Percentiles rank a stretch among this genome's conserved stretches.
These are phyloP conservation scores for Gautieria morchelliformis DNA, from an alignment of 768 basidiomycete genomes.

Conservation along the genomic window DNA sequence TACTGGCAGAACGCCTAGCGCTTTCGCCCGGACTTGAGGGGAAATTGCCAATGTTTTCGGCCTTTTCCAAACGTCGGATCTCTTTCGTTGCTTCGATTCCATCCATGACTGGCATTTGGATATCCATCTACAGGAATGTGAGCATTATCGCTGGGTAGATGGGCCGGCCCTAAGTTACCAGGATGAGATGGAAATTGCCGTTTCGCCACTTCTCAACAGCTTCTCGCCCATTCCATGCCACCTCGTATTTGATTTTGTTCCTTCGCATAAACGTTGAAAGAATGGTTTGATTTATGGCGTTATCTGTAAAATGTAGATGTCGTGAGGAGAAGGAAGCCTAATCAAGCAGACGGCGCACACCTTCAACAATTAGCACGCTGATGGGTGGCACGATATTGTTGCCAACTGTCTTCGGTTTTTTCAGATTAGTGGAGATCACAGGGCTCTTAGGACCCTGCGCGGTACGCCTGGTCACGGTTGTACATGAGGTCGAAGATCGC, in stretches of 20 bases:
- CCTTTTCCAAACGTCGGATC: slow-evolving; percentile 77
- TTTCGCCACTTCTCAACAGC: slow-evolving; percentile 93
- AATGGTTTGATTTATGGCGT: slow-evolving; percentile 97
- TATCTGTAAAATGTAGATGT: slow-evolving; percentile 46
- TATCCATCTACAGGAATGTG: slow-evolving; percentile 74
- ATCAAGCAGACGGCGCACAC: slow-evolving; percentile 34
- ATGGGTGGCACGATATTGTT: slow-evolving; percentile 88
- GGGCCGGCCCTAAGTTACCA: slow-evolving; percentile 44
- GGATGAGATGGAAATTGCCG: slow-evolving; percentile 89
- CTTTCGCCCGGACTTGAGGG: slow-evolving; percentile 52
- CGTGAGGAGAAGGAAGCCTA: not conserved
- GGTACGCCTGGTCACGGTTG: slow-evolving; percentile 20
- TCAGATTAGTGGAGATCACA: slow-evolving; percentile 16
- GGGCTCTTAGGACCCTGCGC: slow-evolving; percentile 20
- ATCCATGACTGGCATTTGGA: slow-evolving; percentile 99
- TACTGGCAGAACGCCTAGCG: slow-evolving; percentile 41
- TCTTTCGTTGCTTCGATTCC: slow-evolving; percentile 96
- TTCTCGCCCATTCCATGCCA: slow-evolving; percentile 91
- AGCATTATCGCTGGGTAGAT: not conserved
- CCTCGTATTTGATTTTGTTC: slow-evolving; percentile 90
- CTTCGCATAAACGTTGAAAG: slow-evolving; percentile 94
- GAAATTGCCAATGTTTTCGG: slow-evolving; percentile 53
- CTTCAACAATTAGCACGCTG: slow-evolving; percentile 96
- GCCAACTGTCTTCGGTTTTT: slow-evolving; percentile 47
- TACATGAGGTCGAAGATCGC: slow-evolving; percentile 19